A percentile compares a stretch with the other conserved stretches of the same genome.
phyloP scores from a whole-genome alignment of 2,329 filamentous ascomycete species.

The Mycogone perniciosa region DNA sequence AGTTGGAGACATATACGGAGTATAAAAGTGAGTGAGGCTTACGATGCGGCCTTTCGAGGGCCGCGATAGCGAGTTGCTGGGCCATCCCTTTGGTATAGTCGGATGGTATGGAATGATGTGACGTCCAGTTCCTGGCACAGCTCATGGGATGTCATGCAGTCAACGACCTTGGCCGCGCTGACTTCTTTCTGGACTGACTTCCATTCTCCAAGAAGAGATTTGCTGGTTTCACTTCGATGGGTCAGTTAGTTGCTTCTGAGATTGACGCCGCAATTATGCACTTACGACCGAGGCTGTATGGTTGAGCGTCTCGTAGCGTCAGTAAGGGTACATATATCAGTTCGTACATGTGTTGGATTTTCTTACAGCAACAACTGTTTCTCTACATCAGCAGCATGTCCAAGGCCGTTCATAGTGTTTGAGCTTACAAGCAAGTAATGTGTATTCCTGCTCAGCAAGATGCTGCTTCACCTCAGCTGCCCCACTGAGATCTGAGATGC shows the following conservation, averaged over 20 bases:
- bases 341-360: not conserved
- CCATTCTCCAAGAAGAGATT: slow-evolving; percentile 17
- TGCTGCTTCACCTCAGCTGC: slow-evolving; percentile 8
- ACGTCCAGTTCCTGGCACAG: slow-evolving; percentile 38
- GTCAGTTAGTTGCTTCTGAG: not conserved
- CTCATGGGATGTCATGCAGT: slow-evolving; percentile 31
- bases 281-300: slow-evolving; percentile 14
- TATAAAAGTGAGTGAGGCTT: not conserved
- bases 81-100: slow-evolving; percentile 33
- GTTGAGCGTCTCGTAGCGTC: too few relatives aligned
- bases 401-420: not conserved
- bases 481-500: slow-evolving; percentile 10
- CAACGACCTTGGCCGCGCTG: slow-evolving; percentile 28
- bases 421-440: slow-evolving; percentile 29
- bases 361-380: slow-evolving; percentile 15
- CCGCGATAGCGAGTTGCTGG: slow-evolving; percentile 37
- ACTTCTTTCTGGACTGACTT: slow-evolving; percentile 5
- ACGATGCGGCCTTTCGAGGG: slow-evolving; percentile 33
- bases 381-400: too few relatives aligned
- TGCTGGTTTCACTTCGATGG: slow-evolving; percentile 11
- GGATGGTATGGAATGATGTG: slow-evolving; percentile 41
- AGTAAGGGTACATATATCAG: too few relatives aligned
- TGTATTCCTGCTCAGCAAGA: slow-evolving; percentile 16
- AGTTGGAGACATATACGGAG: not conserved
- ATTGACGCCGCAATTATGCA: not conserved